Base-by-base conservation (phyloP, 352 stramenopile genomes). In the Phytophthora lateralis region DNA sequence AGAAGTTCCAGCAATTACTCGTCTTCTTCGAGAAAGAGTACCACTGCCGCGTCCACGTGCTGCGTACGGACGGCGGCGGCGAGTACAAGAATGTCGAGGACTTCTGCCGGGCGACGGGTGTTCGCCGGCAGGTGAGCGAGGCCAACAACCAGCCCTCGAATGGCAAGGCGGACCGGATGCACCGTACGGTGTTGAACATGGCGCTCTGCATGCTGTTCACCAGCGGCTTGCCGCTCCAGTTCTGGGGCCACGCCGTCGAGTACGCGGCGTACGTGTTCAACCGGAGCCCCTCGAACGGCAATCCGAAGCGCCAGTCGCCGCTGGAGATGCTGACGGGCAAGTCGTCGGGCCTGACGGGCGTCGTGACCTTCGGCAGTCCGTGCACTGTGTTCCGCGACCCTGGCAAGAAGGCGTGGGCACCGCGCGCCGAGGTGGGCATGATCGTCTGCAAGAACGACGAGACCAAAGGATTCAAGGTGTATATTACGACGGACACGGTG, bases 161-260 rank as follows among this genome's bases (percentile, higher is more conserved):
- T 35, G 66, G 55, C 0, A 76, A 79, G 35, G 66, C 66, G 0
- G 63, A 74, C 18, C 39, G 63, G 6, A 74, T 80, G 59, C 71
- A 80, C 21, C 32, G 63, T 1, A 76, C 62, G 0, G 51, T 80
- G 0, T 39, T 72, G 35, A 73, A 75, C 58, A 64, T 80, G 27
- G 27, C 55, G 6, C 45, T 54, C 4, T 73, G 55, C 32, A 70
- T 72, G 54, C 14, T 78, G 6, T 69, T 78, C 15, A 54, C n/a
- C 0, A 62, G 52, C 11, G 49, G 48, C 2, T 17, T 75, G 0
- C 18, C 60, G 3, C 29, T 70, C 0, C 18, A 26, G 11, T 73
- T 69, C 39, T 74, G 71, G 58, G 59, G 66, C 2, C 39, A 74
- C 24, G 58, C 63, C 0, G 63, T 57, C 5, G 39, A 76, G 43